phyloP scores from a whole-genome alignment of 257 asterid species.

The Sherardia arvensis region DNA sequence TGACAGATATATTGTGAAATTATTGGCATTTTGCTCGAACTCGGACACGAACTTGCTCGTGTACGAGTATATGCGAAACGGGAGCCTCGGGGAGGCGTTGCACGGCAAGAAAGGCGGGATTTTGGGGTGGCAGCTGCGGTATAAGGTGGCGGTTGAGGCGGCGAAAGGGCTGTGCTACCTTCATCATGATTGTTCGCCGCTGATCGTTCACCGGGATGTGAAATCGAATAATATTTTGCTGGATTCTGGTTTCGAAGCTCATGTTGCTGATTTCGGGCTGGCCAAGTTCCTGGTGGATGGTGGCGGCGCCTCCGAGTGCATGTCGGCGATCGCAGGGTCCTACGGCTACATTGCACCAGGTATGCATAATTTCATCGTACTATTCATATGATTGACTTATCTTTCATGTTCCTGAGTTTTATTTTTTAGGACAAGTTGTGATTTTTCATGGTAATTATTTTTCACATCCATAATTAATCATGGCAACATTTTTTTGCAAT shows the following conservation, averaged over 20 bases:
- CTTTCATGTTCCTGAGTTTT: no score
- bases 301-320: slow-evolving; percentile 75
- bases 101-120: slow-evolving; percentile 78
- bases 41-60: slow-evolving; percentile 81
- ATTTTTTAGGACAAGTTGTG: not conserved
- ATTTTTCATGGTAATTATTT: not conserved
- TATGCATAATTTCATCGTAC: slow-evolving; percentile 12
- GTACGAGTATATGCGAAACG: slow-evolving; percentile 88
- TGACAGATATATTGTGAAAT: slow-evolving; percentile 73
- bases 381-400: not conserved
- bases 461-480: not conserved
- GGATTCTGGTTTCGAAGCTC: slow-evolving; percentile 77
- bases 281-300: slow-evolving; percentile 80
- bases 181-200: slow-evolving; percentile 86
- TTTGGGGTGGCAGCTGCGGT: slow-evolving; percentile 74
- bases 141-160: slow-evolving; percentile 66
- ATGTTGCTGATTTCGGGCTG: slow-evolving; percentile 89
- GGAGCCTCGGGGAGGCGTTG: slow-evolving; percentile 86
- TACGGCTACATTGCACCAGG: slow-evolving; percentile 99
- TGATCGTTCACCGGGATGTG: slow-evolving; percentile 87
- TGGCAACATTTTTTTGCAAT: not conserved
- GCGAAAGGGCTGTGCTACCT: slow-evolving; percentile 88
- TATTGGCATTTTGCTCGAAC: slow-evolving; percentile 76
- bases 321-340: slow-evolving; percentile 95
- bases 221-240: slow-evolving; percentile 78